Evolutionary conservation across 2,329 filamentous ascomycete species (phyloP).

Genomic region (Periconia digitata): DNA sequence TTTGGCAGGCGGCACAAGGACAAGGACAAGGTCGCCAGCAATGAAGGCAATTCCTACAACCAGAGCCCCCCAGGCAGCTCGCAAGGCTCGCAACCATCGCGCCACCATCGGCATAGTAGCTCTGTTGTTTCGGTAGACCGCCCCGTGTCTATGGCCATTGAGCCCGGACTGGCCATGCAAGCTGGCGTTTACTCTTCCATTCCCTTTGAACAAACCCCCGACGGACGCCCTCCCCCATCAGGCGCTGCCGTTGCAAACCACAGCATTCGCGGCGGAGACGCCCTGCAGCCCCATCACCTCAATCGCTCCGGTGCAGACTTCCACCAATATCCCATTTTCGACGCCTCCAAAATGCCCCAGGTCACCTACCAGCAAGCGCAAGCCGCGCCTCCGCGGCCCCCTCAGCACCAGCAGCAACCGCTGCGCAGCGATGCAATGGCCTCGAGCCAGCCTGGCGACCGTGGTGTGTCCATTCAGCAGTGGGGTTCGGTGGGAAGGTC

Average conservation of each 20-base stretch:
- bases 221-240: conserved; percentile 69
- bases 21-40: conserved; percentile 56
- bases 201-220: conserved; percentile 73
- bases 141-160: conserved; percentile 63
- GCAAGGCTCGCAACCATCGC: conserved; percentile 68
- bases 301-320: conserved; percentile 78
- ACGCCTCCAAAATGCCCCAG: conserved; percentile 55
- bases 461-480: conserved; percentile 73
- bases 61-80: conserved; percentile 65
- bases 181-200: conserved; percentile 86
- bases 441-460: conserved; percentile 67
- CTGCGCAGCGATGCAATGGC: conserved; percentile 61
- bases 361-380: conserved; percentile 54
- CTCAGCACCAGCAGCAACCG: conserved; percentile 55
- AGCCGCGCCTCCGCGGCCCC: conserved; percentile 63
- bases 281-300: conserved; percentile 73
- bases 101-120: conserved; percentile 59
- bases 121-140: conserved; percentile 66
- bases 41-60: conserved; percentile 57
- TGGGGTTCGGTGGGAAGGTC: conserved; percentile 57
- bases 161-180: conserved; percentile 66
- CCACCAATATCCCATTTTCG: conserved; percentile 83
- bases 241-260: conserved; percentile 60
- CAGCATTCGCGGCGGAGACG: conserved; percentile 56
- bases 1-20: conserved; percentile 86